A percentile compares a stretch with the other conserved stretches of the same genome.
These are phyloP conservation scores for Trichoderma sp. DNA, from an alignment of 2,329 filamentous ascomycete species.

Conservation along the genomic window DNA sequence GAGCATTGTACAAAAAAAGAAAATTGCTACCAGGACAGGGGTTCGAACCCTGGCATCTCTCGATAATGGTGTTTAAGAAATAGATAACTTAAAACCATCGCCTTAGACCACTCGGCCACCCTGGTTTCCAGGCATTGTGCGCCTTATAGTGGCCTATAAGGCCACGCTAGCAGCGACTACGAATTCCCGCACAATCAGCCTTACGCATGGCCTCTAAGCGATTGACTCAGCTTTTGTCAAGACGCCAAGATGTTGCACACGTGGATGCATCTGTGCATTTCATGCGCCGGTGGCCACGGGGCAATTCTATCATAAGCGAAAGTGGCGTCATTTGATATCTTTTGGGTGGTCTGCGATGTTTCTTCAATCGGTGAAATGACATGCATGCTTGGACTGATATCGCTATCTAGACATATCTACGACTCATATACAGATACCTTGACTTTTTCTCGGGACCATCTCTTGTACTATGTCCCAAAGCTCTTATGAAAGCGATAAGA, in stretches of 20 bases:
- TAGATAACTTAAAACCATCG: conserved; percentile 3
- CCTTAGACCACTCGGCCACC: conserved; percentile 6
- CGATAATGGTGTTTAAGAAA: conserved; percentile 5
- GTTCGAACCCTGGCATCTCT: conserved; percentile 7
- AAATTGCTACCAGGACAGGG: background rate
- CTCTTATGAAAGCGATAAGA: background rate
- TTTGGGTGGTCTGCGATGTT: background rate
- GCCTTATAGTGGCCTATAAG: background rate
- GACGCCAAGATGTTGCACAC: background rate
- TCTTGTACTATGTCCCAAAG: background rate
- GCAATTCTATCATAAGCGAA: background rate
- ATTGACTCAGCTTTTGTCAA: too few species aligned
- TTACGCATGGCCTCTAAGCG: too few species aligned
- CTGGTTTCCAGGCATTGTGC: background rate
- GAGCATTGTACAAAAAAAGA: background rate
- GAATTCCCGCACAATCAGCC: background rate
- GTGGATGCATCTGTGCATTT: background rate
- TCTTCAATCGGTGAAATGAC: background rate
- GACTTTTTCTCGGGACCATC: background rate
- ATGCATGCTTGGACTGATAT: background rate
- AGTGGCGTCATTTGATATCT: background rate
- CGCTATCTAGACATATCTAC: too few species aligned
- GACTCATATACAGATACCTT: too few species aligned
- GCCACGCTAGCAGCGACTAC: background rate
- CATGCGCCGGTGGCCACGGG: background rate